A percentile compares a stretch with the other conserved stretches of the same genome.
Evolutionary conservation across 2,329 filamentous ascomycete genomes (phyloP).

Genomic region (Botrytis paeoniae): DNA sequence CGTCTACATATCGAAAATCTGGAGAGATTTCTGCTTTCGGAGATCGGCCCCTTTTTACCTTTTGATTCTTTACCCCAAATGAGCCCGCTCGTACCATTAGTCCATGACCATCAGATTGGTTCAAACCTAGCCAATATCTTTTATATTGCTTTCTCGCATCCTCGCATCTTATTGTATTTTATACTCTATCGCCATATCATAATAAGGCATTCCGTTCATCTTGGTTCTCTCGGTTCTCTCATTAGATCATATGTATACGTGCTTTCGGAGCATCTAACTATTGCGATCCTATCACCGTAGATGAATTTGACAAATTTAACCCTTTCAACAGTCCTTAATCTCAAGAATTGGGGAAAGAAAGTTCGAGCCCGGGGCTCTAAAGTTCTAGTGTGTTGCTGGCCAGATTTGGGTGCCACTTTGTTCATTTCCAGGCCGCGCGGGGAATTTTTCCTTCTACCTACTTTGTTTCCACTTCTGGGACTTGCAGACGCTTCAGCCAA

Average conservation of each 20-base stretch:
- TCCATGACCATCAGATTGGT: neutral
- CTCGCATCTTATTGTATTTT: neutral
- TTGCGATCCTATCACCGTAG: neutral
- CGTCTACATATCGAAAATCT: constrained; percentile 6
- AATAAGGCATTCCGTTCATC: neutral
- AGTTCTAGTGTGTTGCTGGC: neutral
- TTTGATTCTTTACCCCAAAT: neutral
- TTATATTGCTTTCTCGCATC: neutral
- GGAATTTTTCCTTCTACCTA: neutral
- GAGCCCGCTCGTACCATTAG: neutral
- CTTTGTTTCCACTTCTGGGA: neutral
- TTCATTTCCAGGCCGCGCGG: constrained; percentile 8
- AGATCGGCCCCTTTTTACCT: neutral
- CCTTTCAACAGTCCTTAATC: constrained; percentile 1
- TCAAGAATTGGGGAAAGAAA: neutral
- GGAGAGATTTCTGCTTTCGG: constrained; percentile 6
- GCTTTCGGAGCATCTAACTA: neutral
- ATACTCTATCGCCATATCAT: neutral
- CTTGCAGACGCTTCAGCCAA: neutral
- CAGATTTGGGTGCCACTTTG: neutral
- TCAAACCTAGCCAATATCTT: neutral
- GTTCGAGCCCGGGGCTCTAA: neutral
- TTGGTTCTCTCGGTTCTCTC: neutral
- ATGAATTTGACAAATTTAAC: neutral
- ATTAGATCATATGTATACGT: neutral